These are phyloP conservation scores for Blakeslea trispora DNA, from an alignment of 371 early-diverging fungal species.

Conservation along the genomic window DNA sequence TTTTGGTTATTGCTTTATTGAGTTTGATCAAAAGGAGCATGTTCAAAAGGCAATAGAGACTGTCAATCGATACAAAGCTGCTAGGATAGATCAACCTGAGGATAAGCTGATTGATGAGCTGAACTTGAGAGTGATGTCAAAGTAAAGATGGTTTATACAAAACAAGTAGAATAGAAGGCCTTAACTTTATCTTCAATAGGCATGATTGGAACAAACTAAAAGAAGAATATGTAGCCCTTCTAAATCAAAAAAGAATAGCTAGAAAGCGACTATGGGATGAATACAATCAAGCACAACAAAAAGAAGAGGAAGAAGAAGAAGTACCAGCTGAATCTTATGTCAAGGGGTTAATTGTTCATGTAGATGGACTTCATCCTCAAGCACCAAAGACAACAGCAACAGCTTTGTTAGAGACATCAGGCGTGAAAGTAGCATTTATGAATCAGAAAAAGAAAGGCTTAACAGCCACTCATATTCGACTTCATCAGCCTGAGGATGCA, in stretches of 20 bases:
- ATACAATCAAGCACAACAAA: conserved; percentile 9
- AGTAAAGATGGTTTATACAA: conserved; percentile 25
- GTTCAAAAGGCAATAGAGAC: conserved; percentile 33
- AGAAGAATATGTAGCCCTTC: conserved; percentile 31
- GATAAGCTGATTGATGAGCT: conserved; percentile 12
- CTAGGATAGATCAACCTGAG: background rate
- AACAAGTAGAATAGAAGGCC: background rate
- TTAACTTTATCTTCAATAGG: conserved; percentile 13
- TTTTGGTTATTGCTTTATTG: conserved; percentile 46
- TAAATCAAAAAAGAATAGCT: conserved; percentile 10
- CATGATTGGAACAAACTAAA: conserved; percentile 27
- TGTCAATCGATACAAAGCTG: conserved; percentile 16
- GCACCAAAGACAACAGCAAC: conserved; percentile 29
- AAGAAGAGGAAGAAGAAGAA: background rate
- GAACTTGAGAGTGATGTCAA: conserved; percentile 41
- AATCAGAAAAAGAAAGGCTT: conserved; percentile 33
- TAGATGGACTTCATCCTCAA: conserved; percentile 31
- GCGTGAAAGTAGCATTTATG: conserved; percentile 32
- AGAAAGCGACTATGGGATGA: conserved; percentile 22
- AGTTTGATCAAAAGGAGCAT: conserved; percentile 33
- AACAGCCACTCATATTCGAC: conserved; percentile 31
- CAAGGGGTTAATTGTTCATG: conserved; percentile 32
- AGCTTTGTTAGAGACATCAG: conserved; percentile 32
- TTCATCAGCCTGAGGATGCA: conserved; percentile 30
- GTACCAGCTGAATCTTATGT: conserved; percentile 7